phyloP scores from a whole-genome alignment of 1,284 basidiomycete genomes.

The Apiotrichum montevideense region DNA sequence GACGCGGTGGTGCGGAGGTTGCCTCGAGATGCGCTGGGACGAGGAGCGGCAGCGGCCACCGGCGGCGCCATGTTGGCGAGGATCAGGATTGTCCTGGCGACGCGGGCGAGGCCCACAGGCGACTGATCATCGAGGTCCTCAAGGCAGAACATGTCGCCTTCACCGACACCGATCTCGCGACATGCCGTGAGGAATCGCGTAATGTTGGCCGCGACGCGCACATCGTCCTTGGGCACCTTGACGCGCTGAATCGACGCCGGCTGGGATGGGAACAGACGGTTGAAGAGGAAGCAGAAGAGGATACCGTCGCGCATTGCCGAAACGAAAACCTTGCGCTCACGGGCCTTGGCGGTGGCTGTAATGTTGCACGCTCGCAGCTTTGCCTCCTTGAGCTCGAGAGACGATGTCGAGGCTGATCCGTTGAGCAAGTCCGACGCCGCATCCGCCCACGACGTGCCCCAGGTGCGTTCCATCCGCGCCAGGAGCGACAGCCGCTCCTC shows the following conservation, averaged over 20 bases:
- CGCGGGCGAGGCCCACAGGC: constrained; percentile 27
- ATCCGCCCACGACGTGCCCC: constrained; percentile 55
- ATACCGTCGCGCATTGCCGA: constrained; percentile 74
- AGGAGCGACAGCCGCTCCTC: constrained; percentile 60
- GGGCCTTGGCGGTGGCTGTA: constrained; percentile 58
- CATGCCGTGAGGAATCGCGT: constrained; percentile 37
- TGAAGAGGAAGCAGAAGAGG: constrained; percentile 63
- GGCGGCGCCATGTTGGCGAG: constrained; percentile 54
- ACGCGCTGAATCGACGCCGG: constrained; percentile 32
- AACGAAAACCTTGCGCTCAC: constrained; percentile 62
- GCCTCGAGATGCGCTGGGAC: neutral
- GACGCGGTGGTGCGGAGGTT: neutral
- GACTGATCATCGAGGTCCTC: constrained; percentile 29
- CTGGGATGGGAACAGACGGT: constrained; percentile 34
- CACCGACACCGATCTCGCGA: constrained; percentile 24
- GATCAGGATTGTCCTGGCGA: constrained; percentile 55
- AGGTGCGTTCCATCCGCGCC: constrained; percentile 62
- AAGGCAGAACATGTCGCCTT: constrained; percentile 29
- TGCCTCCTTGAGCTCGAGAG: constrained; percentile 40
- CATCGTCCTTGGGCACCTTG: constrained; percentile 35
- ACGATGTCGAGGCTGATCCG: constrained; percentile 11
- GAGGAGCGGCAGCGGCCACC: neutral
- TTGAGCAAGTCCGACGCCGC: constrained; percentile 20
- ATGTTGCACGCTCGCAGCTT: constrained; percentile 48
- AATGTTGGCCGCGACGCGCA: constrained; percentile 30